A percentile compares a stretch with the other conserved stretches of the same genome.
Evolutionary conservation across 2,329 filamentous ascomycete genomes (phyloP).

Genomic region (Davidsoniella australis): DNA sequence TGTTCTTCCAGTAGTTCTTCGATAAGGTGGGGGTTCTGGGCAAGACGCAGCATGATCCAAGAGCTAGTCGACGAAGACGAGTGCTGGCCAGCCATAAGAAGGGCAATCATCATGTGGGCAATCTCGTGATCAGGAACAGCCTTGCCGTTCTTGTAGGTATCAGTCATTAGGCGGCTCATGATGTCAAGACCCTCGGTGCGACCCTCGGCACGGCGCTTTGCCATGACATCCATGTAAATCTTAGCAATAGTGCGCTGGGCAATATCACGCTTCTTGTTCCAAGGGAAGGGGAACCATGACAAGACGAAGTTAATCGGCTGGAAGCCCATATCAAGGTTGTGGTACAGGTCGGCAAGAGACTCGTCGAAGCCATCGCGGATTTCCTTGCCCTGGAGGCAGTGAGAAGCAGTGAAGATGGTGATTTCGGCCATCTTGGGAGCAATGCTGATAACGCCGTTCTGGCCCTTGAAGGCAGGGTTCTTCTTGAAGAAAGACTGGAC

Average conservation of each 20-base stretch:
- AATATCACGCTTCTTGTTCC: slow-evolving; percentile 65
- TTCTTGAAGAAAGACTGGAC: slow-evolving; percentile 56
- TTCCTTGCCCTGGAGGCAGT: slow-evolving; percentile 69
- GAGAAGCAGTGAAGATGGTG: slow-evolving; percentile 78
- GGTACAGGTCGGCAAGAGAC: slow-evolving; percentile 65
- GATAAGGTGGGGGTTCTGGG: slow-evolving; percentile 56
- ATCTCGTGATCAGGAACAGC: slow-evolving; percentile 69
- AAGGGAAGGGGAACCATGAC: slow-evolving; percentile 76
- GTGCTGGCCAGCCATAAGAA: slow-evolving; percentile 85
- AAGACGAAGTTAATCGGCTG: slow-evolving; percentile 79
- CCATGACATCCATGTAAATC: slow-evolving; percentile 69
- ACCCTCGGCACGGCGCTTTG: slow-evolving; percentile 42
- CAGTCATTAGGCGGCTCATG: slow-evolving; percentile 81
- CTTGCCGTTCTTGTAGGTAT: slow-evolving; percentile 66
- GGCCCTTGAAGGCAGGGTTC: slow-evolving; percentile 47
- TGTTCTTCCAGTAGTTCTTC: slow-evolving; percentile 79
- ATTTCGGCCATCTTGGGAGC: slow-evolving; percentile 65
- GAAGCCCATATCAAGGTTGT: slow-evolving; percentile 83
- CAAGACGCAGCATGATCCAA: slow-evolving; percentile 73
- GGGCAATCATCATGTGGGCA: slow-evolving; percentile 85
- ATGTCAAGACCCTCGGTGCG: slow-evolving; percentile 50
- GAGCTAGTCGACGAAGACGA: slow-evolving; percentile 69
- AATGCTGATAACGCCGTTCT: slow-evolving; percentile 54
- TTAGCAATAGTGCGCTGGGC: slow-evolving; percentile 68
- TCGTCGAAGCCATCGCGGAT: slow-evolving; percentile 68